Evolutionary conservation across 2,329 filamentous ascomycete genomes (phyloP), one percentile per base, ranked within the genome.

Genomic region (Cladophialophora immunda): DNA sequence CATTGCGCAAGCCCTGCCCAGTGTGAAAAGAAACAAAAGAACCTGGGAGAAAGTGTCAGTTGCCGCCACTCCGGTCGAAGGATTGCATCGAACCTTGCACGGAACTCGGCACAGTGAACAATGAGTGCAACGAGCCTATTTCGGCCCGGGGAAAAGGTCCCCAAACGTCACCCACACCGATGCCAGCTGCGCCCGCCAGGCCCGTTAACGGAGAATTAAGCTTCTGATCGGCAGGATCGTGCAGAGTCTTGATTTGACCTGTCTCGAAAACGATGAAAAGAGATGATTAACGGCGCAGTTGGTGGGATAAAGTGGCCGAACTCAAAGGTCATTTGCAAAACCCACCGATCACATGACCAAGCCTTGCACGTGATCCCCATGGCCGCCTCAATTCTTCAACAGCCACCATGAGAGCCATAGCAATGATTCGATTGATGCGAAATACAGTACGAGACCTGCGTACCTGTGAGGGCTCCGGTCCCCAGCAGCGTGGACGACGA

Each of bases 171-270:
- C 27, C 45, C 45, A 25, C 45, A 7, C 45, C 45, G 22, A 25
- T 13, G 19, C 38, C 38, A 41, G 38, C 38, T 41, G 38, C 11
- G 22, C 45, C 27, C 11, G 57, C 27, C 7, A 27, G 22, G 22
- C 47, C 58, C 58, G 58, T 62, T 62, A 62, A 45, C 58, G 58
- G 58, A 36, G 32, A 30, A 30, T 22, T 15, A 62, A 62, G 50
- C 58, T 54, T 62, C 58, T 62, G 57, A 59, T 59, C 57, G 57
- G 57, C 56, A 34, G 11, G 38, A 45, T 30, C 17, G 41, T 47
- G 27, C 7, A 34, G n/a, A 32, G 38, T 47, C 30, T 47, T 34
- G n/a, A 50, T 52, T 17, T 59, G 57, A 30, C 36, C 38, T 59
- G 57, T 45, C 19, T 13, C 47, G 38, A 30, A 22, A 29, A 41